Evolutionary conservation across 345 rosid species (phyloP).

Genomic region (Eucalyptus erythrocorys): DNA sequence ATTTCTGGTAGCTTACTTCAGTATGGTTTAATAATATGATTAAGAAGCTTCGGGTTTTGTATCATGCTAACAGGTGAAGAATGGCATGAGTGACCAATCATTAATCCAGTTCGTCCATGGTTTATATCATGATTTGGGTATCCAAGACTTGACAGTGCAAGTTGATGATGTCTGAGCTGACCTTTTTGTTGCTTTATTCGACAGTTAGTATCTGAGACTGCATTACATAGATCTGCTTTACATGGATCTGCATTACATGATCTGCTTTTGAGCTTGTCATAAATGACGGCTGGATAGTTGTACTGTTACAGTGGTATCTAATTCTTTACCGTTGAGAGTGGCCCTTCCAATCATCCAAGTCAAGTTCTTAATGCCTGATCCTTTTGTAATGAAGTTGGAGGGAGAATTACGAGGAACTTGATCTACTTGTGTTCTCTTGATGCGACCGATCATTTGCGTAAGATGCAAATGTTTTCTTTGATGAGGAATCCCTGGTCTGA

Average conservation of each 20-base stretch:
- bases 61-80: conserved; percentile 39
- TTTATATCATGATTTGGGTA: conserved; percentile 76
- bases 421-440: neutral
- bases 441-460: neutral
- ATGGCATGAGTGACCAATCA: conserved; percentile 46
- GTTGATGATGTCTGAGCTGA: conserved; percentile 12
- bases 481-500: neutral
- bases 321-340: neutral
- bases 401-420: neutral
- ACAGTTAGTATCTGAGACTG: neutral
- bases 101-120: conserved; percentile 46
- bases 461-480: neutral
- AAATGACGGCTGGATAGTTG: neutral
- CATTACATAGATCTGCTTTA: neutral
- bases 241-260: neutral
- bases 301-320: neutral
- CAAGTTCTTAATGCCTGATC: neutral
- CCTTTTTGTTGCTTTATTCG: neutral
- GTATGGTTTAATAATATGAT: neutral
- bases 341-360: neutral
- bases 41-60: neutral
- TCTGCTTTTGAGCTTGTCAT: neutral
- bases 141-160: conserved; percentile 79
- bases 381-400: neutral
- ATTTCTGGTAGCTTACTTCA: neutral